These are phyloP conservation scores for Auricularia heimuer DNA, from an alignment of 768 basidiomycete species.

Conservation along the genomic window DNA sequence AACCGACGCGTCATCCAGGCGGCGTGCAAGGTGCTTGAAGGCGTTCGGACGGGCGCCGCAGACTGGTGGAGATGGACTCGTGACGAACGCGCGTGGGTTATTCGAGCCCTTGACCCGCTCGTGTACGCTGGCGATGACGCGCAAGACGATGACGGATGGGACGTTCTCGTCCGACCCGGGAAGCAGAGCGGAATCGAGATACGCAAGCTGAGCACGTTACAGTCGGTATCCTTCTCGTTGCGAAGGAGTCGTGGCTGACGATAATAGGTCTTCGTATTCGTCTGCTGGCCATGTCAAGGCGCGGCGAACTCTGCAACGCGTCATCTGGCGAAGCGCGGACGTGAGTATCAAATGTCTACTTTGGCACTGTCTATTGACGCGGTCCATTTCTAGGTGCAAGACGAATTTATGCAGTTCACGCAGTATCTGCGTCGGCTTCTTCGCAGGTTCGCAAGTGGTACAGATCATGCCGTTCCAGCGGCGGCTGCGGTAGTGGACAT, in stretches of 20 bases:
- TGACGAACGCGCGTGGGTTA: constrained; percentile 54
- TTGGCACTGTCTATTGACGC: too few species aligned
- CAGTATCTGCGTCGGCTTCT: constrained; percentile 34
- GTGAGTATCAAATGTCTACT: constrained; percentile 29
- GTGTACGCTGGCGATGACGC: constrained; percentile 29
- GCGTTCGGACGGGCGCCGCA: constrained; percentile 14
- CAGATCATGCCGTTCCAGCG: background rate
- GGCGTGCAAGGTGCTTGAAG: constrained; percentile 42
- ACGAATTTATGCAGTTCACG: constrained; percentile 26
- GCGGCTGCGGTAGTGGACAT: background rate
- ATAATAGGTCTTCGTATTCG: background rate
- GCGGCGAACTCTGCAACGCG: constrained; percentile 38
- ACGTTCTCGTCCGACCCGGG: constrained; percentile 39
- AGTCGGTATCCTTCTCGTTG: background rate
- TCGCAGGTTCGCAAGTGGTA: constrained; percentile 24
- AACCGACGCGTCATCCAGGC: constrained; percentile 55
- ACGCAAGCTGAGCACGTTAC: constrained; percentile 35
- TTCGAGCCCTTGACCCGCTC: constrained; percentile 59
- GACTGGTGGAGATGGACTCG: constrained; percentile 35
- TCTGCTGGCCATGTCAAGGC: constrained; percentile 5
- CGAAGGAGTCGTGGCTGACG: background rate
- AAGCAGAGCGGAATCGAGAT: constrained; percentile 52
- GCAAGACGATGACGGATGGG: constrained; percentile 24
- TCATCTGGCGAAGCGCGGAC: constrained; percentile 60
- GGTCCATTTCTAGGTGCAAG: constrained; percentile 39